A percentile compares a stretch with the other conserved stretches of the same genome.
phyloP scores from a whole-genome alignment of 2,329 filamentous ascomycete genomes.

The Penicillium expansum region DNA sequence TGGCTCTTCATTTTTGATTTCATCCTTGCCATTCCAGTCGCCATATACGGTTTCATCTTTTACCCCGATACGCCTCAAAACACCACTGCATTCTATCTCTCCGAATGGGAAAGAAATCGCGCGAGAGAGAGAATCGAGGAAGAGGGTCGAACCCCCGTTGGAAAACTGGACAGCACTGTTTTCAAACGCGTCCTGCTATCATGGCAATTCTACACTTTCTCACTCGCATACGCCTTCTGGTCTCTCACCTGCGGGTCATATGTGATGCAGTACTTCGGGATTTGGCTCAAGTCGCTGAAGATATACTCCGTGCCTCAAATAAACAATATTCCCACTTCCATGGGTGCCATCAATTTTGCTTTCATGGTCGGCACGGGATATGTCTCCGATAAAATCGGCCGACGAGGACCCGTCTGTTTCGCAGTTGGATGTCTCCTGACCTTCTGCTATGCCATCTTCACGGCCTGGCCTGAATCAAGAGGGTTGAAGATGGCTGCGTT shows the following conservation, averaged over 20 bases:
- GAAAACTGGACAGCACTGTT: neutral
- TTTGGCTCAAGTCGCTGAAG: neutral
- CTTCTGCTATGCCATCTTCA: neutral
- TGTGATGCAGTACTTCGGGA: neutral
- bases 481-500: neutral
- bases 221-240: neutral
- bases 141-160: neutral
- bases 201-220: neutral
- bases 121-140: neutral
- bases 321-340: neutral
- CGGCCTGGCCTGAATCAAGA: neutral
- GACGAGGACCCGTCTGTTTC: neutral
- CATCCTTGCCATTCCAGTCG: neutral
- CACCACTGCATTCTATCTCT: neutral
- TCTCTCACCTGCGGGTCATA: neutral
- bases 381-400: neutral
- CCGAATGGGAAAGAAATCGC: neutral
- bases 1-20: neutral
- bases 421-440: neutral
- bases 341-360: neutral
- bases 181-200: neutral
- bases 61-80: neutral
- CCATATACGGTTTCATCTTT: neutral
- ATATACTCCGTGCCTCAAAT: neutral
- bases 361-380: neutral